Evolutionary conservation across 1,284 basidiomycete genomes (phyloP).

Genomic region (Melanopsichium pennsylvanicum): DNA sequence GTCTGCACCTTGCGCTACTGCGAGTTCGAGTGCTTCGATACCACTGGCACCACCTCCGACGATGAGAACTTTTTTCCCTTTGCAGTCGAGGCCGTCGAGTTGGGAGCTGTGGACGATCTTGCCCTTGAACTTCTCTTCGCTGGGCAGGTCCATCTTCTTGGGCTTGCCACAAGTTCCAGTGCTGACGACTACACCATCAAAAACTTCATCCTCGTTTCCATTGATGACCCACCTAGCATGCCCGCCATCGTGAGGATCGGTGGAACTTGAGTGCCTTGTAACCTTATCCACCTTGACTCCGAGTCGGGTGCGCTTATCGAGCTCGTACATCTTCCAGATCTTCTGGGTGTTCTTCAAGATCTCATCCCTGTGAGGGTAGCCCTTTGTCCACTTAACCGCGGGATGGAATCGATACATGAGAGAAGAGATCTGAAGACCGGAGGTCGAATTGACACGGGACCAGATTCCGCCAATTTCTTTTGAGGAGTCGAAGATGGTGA

Average conservation of each 20-base stretch:
- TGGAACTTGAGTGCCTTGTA: slow-evolving; percentile 59
- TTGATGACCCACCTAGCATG: slow-evolving; percentile 71
- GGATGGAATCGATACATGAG: slow-evolving; percentile 67
- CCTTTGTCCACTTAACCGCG: slow-evolving; percentile 46
- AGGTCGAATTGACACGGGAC: slow-evolving; percentile 73
- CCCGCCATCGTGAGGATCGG: slow-evolving; percentile 64
- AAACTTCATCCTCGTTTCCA: slow-evolving; percentile 68
- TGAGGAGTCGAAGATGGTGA: slow-evolving; percentile 65
- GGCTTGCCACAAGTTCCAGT: slow-evolving; percentile 73
- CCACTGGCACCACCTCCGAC: slow-evolving; percentile 73
- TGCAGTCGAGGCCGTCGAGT: slow-evolving; percentile 68
- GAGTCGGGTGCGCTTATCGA: slow-evolving; percentile 71
- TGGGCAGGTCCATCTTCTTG: slow-evolving; percentile 69
- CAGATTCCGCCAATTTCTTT: slow-evolving; percentile 71
- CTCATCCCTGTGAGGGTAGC: slow-evolving; percentile 72
- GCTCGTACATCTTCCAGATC: slow-evolving; percentile 72
- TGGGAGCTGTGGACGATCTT: slow-evolving; percentile 72
- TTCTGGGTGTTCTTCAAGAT: slow-evolving; percentile 71
- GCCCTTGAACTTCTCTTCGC: slow-evolving; percentile 69
- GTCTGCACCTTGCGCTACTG: slow-evolving; percentile 68
- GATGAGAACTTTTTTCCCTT: slow-evolving; percentile 68
- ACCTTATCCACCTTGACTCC: slow-evolving; percentile 65
- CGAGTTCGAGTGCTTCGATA: slow-evolving; percentile 72
- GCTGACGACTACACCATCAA: slow-evolving; percentile 71
- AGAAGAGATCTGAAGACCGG: slow-evolving; percentile 73